Conservation (phyloP, 495 filamentous ascomycete genomes). For the Annulohypoxylon bovei region DNA sequence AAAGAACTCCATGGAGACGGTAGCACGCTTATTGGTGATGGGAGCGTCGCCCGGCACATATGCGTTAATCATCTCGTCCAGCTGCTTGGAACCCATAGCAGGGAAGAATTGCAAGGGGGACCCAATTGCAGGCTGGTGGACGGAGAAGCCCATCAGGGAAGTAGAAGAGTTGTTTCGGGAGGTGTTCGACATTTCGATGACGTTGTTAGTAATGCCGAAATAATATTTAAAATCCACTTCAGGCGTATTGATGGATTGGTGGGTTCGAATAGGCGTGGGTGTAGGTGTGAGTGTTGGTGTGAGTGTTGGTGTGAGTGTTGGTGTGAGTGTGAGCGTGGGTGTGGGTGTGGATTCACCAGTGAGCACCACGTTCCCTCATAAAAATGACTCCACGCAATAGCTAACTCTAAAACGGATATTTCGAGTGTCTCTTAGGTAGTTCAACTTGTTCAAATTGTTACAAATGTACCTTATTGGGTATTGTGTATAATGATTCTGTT, state of each 20-base stretch:
- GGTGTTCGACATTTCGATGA: conserved; percentile 48
- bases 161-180: conserved; percentile 51
- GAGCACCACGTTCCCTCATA: conserved; percentile 30
- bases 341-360: conserved; percentile 18
- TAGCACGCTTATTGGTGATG: conserved; percentile 62
- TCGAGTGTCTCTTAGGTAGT: background rate
- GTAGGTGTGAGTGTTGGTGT: background rate
- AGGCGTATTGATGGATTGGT: conserved; percentile 14
- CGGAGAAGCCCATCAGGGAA: conserved; percentile 58
- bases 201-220: background rate
- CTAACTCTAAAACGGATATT: conserved; percentile 19
- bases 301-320: background rate
- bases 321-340: background rate
- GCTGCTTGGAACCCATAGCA: conserved; percentile 61
- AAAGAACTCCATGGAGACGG: conserved; percentile 65
- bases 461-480: conserved; percentile 2
- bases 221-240: conserved; percentile 26
- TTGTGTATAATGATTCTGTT: background rate
- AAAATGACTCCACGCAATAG: conserved; percentile 4
- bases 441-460: conserved; percentile 1
- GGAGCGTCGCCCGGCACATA: conserved; percentile 60
- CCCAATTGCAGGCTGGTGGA: conserved; percentile 61
- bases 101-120: conserved; percentile 63
- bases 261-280: conserved; percentile 1
- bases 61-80: conserved; percentile 62